Evolutionary conservation across 768 basidiomycete species (phyloP).

Genomic region (Termitomyces sp.): DNA sequence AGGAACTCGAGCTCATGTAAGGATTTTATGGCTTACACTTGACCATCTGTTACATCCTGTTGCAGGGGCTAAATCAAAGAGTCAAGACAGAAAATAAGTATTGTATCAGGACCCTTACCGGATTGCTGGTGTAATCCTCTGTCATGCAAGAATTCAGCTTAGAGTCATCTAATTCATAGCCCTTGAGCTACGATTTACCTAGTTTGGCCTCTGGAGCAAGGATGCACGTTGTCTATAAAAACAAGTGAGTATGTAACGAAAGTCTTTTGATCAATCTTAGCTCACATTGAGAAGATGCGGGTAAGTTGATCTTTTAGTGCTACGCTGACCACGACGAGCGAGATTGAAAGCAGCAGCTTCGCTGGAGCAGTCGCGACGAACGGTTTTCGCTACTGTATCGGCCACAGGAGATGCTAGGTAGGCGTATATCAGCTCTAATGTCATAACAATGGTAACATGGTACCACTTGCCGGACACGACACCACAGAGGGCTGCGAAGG

Average conservation of each 20-base stretch:
- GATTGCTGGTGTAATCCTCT: slow-evolving; percentile 12
- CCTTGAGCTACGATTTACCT: slow-evolving; percentile 4
- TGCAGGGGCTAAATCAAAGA: slow-evolving; percentile 6
- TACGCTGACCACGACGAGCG: slow-evolving; percentile 10
- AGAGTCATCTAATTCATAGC: no score
- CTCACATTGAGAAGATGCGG: slow-evolving; percentile 11
- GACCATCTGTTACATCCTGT: slow-evolving; percentile 16
- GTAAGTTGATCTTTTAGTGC: slow-evolving; percentile 10
- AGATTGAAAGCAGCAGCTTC: slow-evolving; percentile 12
- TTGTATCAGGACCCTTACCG: slow-evolving; percentile 2
- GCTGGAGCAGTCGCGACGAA: slow-evolving; percentile 9
- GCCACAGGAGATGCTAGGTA: neutral
- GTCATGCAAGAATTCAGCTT: neutral
- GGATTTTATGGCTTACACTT: slow-evolving; percentile 7
- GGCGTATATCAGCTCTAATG: neutral
- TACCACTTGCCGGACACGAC: neutral
- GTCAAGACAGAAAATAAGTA: neutral
- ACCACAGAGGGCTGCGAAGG: neutral
- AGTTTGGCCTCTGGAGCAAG: slow-evolving; percentile 12
- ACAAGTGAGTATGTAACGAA: neutral
- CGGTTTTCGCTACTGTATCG: neutral
- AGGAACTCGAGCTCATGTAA: neutral
- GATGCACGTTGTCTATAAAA: slow-evolving; percentile 13
- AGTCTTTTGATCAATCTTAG: neutral
- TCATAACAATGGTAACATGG: neutral